phyloP scores from a whole-genome alignment of 2,329 filamentous ascomycete species.

The Colletotrichum navitas region DNA sequence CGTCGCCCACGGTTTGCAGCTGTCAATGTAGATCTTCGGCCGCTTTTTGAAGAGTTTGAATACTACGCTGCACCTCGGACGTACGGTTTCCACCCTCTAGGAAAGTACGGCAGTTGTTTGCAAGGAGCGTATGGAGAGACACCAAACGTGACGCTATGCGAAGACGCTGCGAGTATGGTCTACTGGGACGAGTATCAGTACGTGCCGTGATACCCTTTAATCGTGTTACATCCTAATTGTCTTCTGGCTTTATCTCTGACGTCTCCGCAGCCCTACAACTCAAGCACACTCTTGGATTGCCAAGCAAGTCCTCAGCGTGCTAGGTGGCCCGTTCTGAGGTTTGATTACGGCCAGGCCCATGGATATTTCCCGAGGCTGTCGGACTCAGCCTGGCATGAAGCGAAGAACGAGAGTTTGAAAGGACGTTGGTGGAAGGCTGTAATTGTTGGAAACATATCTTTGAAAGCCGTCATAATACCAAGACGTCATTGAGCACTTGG shows the following conservation, averaged over 20 bases:
- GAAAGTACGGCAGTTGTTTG: slow-evolving; percentile 36
- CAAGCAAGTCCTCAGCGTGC: slow-evolving; percentile 17
- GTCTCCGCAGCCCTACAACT: slow-evolving; percentile 28
- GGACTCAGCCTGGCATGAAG: background rate
- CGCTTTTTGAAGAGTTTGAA: slow-evolving; percentile 34
- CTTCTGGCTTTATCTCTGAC: slow-evolving; percentile 3
- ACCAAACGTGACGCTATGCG: slow-evolving; percentile 32
- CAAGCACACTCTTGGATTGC: slow-evolving; percentile 38
- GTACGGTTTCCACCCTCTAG: slow-evolving; percentile 28
- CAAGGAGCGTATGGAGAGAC: slow-evolving; percentile 32
- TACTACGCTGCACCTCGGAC: slow-evolving; percentile 26
- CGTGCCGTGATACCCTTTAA: background rate
- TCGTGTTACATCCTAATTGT: background rate
- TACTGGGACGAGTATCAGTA: slow-evolving; percentile 40
- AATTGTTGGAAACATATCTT: background rate
- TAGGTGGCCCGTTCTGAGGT: slow-evolving; percentile 26
- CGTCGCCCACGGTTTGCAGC: background rate
- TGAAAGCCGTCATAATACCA: slow-evolving; percentile 5
- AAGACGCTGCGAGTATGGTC: slow-evolving; percentile 22
- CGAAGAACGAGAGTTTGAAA: background rate
- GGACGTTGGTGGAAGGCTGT: background rate
- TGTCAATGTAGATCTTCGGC: slow-evolving; percentile 18
- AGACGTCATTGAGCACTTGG: background rate
- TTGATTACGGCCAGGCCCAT: background rate
- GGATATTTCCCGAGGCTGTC: background rate